Evolutionary conservation across 768 basidiomycete species (phyloP), one percentile per base, ranked within the genome.

Genomic region (Boletus subparvulus): DNA sequence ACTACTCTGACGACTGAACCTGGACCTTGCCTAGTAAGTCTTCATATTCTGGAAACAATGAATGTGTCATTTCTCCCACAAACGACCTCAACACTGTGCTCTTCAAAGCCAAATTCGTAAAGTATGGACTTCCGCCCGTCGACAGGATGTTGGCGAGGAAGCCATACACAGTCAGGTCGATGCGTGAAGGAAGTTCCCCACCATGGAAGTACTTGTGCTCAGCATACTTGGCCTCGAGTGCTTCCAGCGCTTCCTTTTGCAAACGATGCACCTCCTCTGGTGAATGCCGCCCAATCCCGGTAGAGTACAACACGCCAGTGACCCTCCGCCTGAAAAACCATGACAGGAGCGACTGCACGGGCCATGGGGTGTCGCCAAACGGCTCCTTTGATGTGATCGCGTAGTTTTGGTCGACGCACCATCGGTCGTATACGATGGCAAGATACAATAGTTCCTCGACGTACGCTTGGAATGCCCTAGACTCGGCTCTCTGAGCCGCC

Each of bases 391-490:
- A 14, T 9, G 52, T 56, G 24, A 56, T 50, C 19, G 46, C 57
- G 33, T 59, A 70, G 54, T 74, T 74, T 43, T 60, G 58, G 28
- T 70, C 61, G 33, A 68, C 4, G 53, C 3, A 64, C 72, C 73
- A 74, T 19, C 72, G 61, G 51, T 71, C 66, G 47, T 64, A 65
- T 3, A 73, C 54, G 47, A 73, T 40, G 17, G 70, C 66, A 26
- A 33, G 16, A 32, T 73, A 73, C 55, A 74, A 11, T 45, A 65
- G 8, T 32, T 73, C 72, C 52, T 73, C 72, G 28, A 73, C 26
- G 43, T 64, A 73, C 13, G 62, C 70, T 33, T 73, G 71, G 50
- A 70, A 72, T 16, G 73, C 73, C 53, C 73, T 62, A 21, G 73
- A 73, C 46, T 73, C 72, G 44, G 65, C 72, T 47, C 21, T 64